Evolutionary conservation across 78 protist species (phyloP).

Genomic region (Polysphondylium violaceum): DNA sequence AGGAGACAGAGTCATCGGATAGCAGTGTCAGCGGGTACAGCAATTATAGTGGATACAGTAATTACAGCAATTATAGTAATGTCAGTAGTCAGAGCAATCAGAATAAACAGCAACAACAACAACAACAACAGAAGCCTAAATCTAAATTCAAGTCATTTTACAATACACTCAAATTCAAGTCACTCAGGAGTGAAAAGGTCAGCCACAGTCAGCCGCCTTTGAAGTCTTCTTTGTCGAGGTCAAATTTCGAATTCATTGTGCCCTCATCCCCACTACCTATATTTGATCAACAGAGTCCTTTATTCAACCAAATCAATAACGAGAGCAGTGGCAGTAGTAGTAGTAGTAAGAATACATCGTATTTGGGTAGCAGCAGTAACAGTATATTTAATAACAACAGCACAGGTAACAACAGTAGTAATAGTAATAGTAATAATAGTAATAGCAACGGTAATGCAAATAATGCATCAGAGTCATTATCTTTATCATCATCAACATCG

Average conservation of each 20-base stretch:
- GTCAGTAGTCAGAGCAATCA: background rate
- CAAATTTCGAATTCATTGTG: constrained; percentile 44
- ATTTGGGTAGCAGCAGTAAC: no score
- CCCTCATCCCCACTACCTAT: constrained; percentile 24
- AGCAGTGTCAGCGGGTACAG: no score
- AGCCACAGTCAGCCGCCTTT: background rate
- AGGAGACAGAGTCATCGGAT: no score
- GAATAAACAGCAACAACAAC: background rate
- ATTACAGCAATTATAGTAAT: background rate
- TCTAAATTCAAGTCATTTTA: constrained; percentile 39
- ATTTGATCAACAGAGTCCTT: constrained; percentile 58
- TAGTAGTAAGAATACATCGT: background rate
- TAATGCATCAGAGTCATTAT: no score
- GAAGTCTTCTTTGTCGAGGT: background rate
- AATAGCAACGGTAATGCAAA: no score
- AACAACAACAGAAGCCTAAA: constrained; percentile 4
- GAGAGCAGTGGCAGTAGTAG: background rate
- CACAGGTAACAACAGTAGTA: no score
- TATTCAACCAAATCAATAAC: background rate
- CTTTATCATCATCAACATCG: background rate
- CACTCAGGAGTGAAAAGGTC: background rate
- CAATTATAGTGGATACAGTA: background rate
- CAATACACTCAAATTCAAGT: constrained; percentile 34
- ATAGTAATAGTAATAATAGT: no score
- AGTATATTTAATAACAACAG: no score